Evolutionary conservation across 768 basidiomycete genomes (phyloP).

Genomic region (Podaxis sp.): DNA sequence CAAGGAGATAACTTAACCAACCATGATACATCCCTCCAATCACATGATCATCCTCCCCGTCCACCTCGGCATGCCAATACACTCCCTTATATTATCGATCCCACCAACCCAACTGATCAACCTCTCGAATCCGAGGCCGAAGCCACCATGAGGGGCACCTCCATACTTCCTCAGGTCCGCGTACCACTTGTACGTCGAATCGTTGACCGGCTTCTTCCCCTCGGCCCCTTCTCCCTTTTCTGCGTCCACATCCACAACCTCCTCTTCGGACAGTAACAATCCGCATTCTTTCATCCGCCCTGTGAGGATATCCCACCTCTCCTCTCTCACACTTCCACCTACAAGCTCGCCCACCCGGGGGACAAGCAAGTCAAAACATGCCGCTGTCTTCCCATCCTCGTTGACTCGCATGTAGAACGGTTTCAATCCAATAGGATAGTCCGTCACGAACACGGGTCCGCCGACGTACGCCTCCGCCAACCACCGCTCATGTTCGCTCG

Average conservation of each 20-base stretch:
- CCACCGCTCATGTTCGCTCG: constrained; percentile 93
- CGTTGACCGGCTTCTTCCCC: constrained; percentile 18
- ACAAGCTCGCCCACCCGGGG: constrained; percentile 87
- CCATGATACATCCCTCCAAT: constrained; percentile 6
- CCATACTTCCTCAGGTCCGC: constrained; percentile 81
- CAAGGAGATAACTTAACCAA: background rate
- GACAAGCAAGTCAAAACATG: constrained; percentile 95
- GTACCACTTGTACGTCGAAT: constrained; percentile 63
- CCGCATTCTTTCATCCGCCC: constrained; percentile 45
- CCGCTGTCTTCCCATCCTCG: constrained; percentile 50
- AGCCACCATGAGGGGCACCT: constrained; percentile 90
- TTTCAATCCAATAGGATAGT: constrained; percentile 82
- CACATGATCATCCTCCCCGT: constrained; percentile 73
- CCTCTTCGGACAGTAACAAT: constrained; percentile 25
- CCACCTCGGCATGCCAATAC: constrained; percentile 91
- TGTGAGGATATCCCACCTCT: constrained; percentile 55
- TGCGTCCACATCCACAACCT: constrained; percentile 19
- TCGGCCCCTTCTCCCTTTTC: background rate
- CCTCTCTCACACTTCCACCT: constrained; percentile 90
- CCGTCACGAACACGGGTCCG: constrained; percentile 88
- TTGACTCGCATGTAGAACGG: constrained; percentile 96
- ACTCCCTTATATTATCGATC: constrained; percentile 89
- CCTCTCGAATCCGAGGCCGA: constrained; percentile 94
- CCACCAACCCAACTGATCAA: constrained; percentile 86
- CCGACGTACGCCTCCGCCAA: constrained; percentile 66